Percentiles rank a stretch among this genome's conserved stretches.
These are phyloP conservation scores for Corallochytrium limacisporum DNA, from an alignment of 78 protist genomes.

Conservation along the genomic window DNA sequence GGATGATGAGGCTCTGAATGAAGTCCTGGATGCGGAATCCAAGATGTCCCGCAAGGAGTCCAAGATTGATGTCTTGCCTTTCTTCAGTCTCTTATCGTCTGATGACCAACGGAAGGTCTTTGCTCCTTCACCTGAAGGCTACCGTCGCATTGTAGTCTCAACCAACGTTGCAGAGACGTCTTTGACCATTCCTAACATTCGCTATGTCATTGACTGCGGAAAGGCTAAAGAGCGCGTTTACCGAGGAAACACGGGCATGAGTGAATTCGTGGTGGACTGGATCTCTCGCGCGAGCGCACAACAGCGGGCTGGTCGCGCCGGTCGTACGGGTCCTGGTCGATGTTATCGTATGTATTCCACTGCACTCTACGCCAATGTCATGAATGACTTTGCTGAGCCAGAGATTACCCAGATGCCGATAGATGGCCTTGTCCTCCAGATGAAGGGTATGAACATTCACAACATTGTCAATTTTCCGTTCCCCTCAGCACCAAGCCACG, in stretches of 20 bases:
- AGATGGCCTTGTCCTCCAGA: slow-evolving; percentile 57
- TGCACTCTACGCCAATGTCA: not conserved
- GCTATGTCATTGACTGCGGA: slow-evolving; percentile 76
- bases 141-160: slow-evolving; percentile 85
- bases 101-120: slow-evolving; percentile 7
- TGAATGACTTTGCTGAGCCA: slow-evolving; percentile 7
- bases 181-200: slow-evolving; percentile 87
- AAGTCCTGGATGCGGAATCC: slow-evolving; percentile 2
- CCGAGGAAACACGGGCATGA: slow-evolving; percentile 26
- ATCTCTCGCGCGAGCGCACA: slow-evolving; percentile 73
- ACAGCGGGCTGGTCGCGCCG: slow-evolving; percentile 93
- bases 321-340: slow-evolving; percentile 86
- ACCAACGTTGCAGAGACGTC: slow-evolving; percentile 99
- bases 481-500: slow-evolving; percentile 60
- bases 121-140: slow-evolving; percentile 42
- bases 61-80: not conserved
- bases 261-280: slow-evolving; percentile 53
- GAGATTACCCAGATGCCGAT: slow-evolving; percentile 7
- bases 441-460: slow-evolving; percentile 76
- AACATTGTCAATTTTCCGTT: slow-evolving; percentile 68
- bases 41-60: not conserved
- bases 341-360: slow-evolving; percentile 61
- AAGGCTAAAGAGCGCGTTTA: slow-evolving; percentile 34
- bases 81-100: not conserved
- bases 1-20: slow-evolving; percentile 4